These are phyloP conservation scores for Dactylella cylindrospora DNA, from an alignment of 2,329 filamentous ascomycete species.

Conservation along the genomic window DNA sequence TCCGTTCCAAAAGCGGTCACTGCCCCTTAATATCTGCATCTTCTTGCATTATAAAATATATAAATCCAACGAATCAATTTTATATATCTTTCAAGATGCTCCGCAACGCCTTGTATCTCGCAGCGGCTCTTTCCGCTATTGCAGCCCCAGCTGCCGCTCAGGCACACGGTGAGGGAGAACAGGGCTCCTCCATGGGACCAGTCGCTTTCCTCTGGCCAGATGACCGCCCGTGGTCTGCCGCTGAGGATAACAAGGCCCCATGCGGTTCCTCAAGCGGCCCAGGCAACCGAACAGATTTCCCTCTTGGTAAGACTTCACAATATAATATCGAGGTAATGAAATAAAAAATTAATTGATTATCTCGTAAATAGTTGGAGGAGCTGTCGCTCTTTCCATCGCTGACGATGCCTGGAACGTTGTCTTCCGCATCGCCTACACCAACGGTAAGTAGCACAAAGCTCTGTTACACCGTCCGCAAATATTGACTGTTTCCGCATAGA, in stretches of 20 bases:
- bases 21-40: too few relatives aligned
- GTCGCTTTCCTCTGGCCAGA: conserved; percentile 64
- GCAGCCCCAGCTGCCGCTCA: conserved; percentile 18
- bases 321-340: neutral
- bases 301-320: conserved; percentile 55
- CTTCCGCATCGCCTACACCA: conserved; percentile 59
- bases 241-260: conserved; percentile 60
- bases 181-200: conserved; percentile 53
- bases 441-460: conserved; percentile 52
- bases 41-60: conserved; percentile 33
- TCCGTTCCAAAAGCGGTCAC: conserved; percentile 13
- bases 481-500: conserved; percentile 37
- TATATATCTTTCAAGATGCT: conserved; percentile 37
- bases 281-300: conserved; percentile 60
- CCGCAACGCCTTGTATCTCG: conserved; percentile 29
- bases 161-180: conserved; percentile 35
- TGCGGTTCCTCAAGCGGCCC: conserved; percentile 59
- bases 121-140: conserved; percentile 33
- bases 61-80: conserved; percentile 15
- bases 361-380: conserved; percentile 56
- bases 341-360: neutral
- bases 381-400: conserved; percentile 61
- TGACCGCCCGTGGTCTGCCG: conserved; percentile 60
- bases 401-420: conserved; percentile 61
- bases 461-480: neutral